Percentiles rank a stretch among this genome's conserved stretches.
Conservation (phyloP, 1,284 basidiomycete species). For the Coniferiporia sulphurascens region DNA sequence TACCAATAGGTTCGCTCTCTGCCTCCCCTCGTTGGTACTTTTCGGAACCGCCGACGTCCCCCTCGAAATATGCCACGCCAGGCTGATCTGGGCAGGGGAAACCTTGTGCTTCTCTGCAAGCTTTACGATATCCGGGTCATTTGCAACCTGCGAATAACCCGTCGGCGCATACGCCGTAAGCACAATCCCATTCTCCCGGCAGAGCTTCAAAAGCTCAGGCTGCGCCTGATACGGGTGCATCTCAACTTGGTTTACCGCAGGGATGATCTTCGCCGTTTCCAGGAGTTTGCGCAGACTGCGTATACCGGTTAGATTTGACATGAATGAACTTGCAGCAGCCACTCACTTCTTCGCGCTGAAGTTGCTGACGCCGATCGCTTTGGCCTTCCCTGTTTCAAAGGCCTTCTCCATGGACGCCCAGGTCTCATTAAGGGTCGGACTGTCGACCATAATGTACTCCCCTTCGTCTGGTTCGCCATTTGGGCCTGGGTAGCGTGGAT, state of each 20-base stretch:
- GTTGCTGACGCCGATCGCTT: constrained; percentile 38
- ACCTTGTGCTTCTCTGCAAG: constrained; percentile 22
- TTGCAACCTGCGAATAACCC: constrained; percentile 21
- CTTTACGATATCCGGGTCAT: constrained; percentile 20
- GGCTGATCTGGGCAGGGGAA: constrained; percentile 21
- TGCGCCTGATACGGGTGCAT: constrained; percentile 35
- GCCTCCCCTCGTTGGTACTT: constrained; percentile 20
- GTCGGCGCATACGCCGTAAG: constrained; percentile 40
- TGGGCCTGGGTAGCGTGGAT: constrained; percentile 11
- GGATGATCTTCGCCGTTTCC: constrained; percentile 33
- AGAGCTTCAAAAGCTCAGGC: constrained; percentile 33
- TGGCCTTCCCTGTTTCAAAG: constrained; percentile 37
- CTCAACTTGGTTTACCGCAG: constrained; percentile 44
- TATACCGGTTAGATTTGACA: neutral
- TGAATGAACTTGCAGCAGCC: neutral
- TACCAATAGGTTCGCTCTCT: constrained; percentile 22
- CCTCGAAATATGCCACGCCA: constrained; percentile 24
- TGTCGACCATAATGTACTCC: constrained; percentile 31
- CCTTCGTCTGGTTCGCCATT: constrained; percentile 24
- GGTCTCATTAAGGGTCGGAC: constrained; percentile 40
- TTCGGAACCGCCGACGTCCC: constrained; percentile 23
- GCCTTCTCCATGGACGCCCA: constrained; percentile 50
- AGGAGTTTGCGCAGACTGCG: constrained; percentile 25
- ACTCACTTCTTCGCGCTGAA: constrained; percentile 17
- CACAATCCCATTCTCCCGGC: constrained; percentile 34